Conservation (phyloP, 805 yeast species). For the Blastobotrys muscicola region DNA sequence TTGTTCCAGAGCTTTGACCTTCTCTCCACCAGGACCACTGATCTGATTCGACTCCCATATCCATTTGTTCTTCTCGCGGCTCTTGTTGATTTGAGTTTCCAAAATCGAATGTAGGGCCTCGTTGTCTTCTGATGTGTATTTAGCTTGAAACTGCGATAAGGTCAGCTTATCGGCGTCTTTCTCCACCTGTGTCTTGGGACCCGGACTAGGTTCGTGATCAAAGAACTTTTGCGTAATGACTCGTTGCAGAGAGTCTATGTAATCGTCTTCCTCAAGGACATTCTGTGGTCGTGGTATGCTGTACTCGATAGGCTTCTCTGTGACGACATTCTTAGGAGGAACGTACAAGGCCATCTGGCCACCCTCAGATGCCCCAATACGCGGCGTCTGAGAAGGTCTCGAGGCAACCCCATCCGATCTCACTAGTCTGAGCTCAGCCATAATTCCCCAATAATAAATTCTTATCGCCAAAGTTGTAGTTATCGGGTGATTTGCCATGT, state of each 20-base stretch:
- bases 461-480: no score
- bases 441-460: no score
- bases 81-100: slow-evolving; percentile 15
- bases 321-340: no score
- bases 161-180: slow-evolving; percentile 3
- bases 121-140: slow-evolving; percentile 25
- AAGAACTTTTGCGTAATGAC: slow-evolving; percentile 17
- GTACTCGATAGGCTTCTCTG: no score
- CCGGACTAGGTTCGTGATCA: slow-evolving; percentile 1
- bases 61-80: slow-evolving; percentile 16
- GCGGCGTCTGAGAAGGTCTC: no score
- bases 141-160: slow-evolving; percentile 20
- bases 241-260: slow-evolving; percentile 14
- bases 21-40: background rate
- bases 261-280: slow-evolving; percentile 23
- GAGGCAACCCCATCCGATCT: no score
- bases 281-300: background rate
- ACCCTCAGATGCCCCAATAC: no score
- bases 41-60: slow-evolving; percentile 12
- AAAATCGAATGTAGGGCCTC: slow-evolving; percentile 9
- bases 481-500: no score
- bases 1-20: background rate
- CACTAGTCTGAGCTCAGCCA: no score
- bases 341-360: no score
- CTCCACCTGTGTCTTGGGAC: background rate